Base-by-base conservation (phyloP, 164 flowering plant genomes). In the Saururus chinensis region DNA sequence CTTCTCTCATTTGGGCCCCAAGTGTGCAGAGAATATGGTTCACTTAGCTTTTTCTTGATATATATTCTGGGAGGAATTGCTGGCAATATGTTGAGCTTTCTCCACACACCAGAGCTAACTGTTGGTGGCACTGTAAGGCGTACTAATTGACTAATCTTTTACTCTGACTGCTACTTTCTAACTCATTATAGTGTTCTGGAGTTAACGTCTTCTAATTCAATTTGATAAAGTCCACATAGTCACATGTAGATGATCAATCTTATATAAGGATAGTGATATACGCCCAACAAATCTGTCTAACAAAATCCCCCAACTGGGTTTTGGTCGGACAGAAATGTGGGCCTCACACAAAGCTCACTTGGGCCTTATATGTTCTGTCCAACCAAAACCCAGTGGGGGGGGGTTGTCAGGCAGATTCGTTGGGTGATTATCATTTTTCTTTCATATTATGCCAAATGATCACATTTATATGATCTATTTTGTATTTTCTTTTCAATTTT, bases 121-220 rank as follows among this genome's bases (percentile, higher is more conserved):
- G 90, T 87, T 59, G 89, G 89, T 66, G 91, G 95, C 45, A 84
- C 95, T 22, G 91, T 88, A 76, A 74, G 88, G 37, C 19, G 12
- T 40, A 59, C n/a, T 23, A 17, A 23, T 9, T 5, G 23, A 6
- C 17, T 11, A 13, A 55, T 23, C 25, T 24, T 55, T 45, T 17
- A 45, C 17, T 45, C 12, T 42, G 17, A 12, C 16, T 12, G 4
- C 14, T 45, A 17, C 11, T 21, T 20, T 20, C 24, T 54, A 0
- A 21, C 4, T 54, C 21, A 16, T 21, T 1, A 21, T 22, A 21
- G 20, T 53, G 16, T 21, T 53, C 19, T n/a, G n/a, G n/a, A 8
- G 20, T 53, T 53, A 53, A 6, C 23, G 19, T 10, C n/a, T 53
- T 16, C n/a, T 19, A 19, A 53, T 22, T 53, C 21, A 19, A 19